Base-by-base conservation (phyloP, 73 alveolate genomes). In the Paramecium primaurelia region DNA sequence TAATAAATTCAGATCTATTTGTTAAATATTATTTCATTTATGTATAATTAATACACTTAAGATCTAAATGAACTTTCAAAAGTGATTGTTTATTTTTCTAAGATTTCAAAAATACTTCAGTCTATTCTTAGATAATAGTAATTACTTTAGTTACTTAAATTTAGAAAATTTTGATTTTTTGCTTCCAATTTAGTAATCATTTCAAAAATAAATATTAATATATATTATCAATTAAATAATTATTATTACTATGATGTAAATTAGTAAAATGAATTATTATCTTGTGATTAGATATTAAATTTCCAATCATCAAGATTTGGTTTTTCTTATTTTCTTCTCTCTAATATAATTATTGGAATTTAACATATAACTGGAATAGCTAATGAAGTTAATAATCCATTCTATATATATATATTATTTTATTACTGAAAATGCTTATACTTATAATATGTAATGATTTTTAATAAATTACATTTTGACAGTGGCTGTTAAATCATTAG, bases 101-200 rank as follows among this genome's bases (percentile, higher is more conserved):
- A 32, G 26, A 28, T 64, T 28, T 64, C 84, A 64, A 64, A 64
- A 64, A 64, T 64, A 26, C 42, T 16, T 64, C 84, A 22, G 84
- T 64, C 84, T 64, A 64, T 64, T 64, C 84, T 64, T 64, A 64
- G 69, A 54, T 54, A 4, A 54, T 54, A 18, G 84, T 25, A 64
- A 64, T 64, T 32, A 64, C 84, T 64, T 64, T 28, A 64, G 84
- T 64, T 64, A 64, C 84, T 64, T 64, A 64, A 32, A 32, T 64
- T 64, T 32, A 64, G 51, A 64, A 64, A 64, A 14, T 28, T 34
- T n/a, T 64, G n/a, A 32, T 64, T 64, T 64, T 64, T 32, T 64
- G 49, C 84, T 64, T 64, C 84, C 84, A 64, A 32, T 25, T 64
- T 64, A 34, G 84, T 64, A 64, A 64, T 64, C 84, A 64, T 64